Base-by-base conservation (phyloP, 306 rosid genomes). In the Fragaria vesca region DNA sequence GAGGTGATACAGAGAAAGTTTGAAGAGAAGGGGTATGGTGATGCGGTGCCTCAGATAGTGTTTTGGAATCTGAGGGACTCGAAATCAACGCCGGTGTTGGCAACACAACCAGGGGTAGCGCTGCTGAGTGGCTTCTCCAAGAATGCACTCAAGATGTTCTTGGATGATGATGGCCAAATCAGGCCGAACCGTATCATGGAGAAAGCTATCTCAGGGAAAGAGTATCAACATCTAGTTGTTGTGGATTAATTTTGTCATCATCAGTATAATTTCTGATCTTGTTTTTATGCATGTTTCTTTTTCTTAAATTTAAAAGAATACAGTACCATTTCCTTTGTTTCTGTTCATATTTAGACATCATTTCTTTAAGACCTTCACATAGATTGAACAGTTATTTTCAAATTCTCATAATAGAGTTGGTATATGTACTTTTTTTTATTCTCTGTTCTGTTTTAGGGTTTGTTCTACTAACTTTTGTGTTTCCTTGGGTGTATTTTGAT, bases 41-140 rank as follows among this genome's bases (percentile, higher is more conserved):
- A 69, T 47, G 74, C 5, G 52, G 85, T 81, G 40, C 83, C 85
- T 12, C 69, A 84, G 72, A 84, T 81, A 3, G 87, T 84, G 61
- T 84, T 84, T 68, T 84, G 87, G 87, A 84, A 84, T 52, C 75
- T 78, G 21, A 84, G 82, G 67, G 13, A 70, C 47, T 81, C 74
- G 2, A 62, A 2, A 8, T 55, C 62, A 0, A n/a, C 30, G 11
- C 94, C 92, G 0, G 94, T 88, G 70, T 70, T 77, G 0, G 26
- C 73, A 5, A 79, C 76, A 12, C 89, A 85, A 77, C 75, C 80
- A 17, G 97, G 97, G 40, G 97, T 91, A 69, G 91, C 94, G 0
- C 69, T 90, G 46, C 85, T 91, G 3, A 87, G 94, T 65, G 97
- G 94, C 46, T 91, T 83, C 45, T 91, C 94, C 1, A 91, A 91